phyloP scores from a whole-genome alignment of 768 basidiomycete genomes.

The Tylopilus cervinicoccineus region DNA sequence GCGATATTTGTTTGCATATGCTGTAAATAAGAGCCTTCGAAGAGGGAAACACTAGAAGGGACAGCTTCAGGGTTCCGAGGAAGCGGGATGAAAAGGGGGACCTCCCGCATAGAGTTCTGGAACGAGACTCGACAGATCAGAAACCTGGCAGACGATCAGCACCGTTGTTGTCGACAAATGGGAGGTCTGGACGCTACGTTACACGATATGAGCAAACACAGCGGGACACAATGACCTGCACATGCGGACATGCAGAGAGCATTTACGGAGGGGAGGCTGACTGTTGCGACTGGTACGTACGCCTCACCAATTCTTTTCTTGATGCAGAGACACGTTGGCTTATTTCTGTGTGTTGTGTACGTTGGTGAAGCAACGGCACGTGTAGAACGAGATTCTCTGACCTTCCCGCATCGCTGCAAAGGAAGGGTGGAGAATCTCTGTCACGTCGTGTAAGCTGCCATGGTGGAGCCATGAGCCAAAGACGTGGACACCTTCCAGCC shows the following conservation, averaged over 20 bases:
- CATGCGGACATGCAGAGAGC: not conserved
- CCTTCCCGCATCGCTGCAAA: slow-evolving; percentile 19
- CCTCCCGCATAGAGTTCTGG: not conserved
- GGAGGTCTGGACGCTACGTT: not conserved
- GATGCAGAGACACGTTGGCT: slow-evolving; percentile 1
- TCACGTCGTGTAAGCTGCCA: slow-evolving; percentile 15
- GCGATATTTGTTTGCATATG: not conserved
- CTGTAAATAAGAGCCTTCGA: not conserved
- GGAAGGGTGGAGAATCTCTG: slow-evolving; percentile 26
- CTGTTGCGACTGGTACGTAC: too few species aligned
- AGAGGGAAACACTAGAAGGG: not conserved
- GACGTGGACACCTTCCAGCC: slow-evolving; percentile 12
- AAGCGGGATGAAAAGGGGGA: not conserved
- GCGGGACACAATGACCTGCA: not conserved
- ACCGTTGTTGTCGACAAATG: not conserved
- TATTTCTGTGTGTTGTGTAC: slow-evolving; percentile 2
- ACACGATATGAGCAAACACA: not conserved
- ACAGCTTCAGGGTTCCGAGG: not conserved
- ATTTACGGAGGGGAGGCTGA: too few species aligned
- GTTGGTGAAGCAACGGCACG: slow-evolving; percentile 10
- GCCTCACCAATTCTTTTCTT: slow-evolving; percentile 2
- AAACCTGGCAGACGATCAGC: not conserved
- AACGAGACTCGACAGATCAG: not conserved
- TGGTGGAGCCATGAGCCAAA: slow-evolving; percentile 17
- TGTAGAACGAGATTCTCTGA: slow-evolving; percentile 17